Percentiles rank a stretch among this genome's conserved stretches.
Conservation (phyloP, 106 monocot species). For the Hemerocallis citrina region DNA sequence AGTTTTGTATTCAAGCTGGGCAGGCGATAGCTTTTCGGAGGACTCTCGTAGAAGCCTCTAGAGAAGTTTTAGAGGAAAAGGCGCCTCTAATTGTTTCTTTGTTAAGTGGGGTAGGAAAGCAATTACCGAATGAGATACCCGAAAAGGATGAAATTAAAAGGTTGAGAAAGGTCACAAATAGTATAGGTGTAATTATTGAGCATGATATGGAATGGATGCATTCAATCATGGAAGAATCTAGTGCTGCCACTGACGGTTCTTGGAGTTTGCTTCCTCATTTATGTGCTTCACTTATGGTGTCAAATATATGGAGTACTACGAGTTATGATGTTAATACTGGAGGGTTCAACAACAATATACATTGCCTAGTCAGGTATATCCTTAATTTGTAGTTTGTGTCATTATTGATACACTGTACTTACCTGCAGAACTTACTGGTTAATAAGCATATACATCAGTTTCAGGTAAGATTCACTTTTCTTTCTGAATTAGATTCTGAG, state of each 20-base stretch:
- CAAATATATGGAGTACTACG: conserved; percentile 61
- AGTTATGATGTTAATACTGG: conserved; percentile 58
- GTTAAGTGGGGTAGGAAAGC: conserved; percentile 52
- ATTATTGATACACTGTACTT: too few species aligned
- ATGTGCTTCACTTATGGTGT: conserved; percentile 73
- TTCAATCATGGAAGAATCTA: conserved; percentile 55
- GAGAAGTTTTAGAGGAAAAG: conserved; percentile 79
- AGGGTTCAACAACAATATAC: conserved; percentile 77
- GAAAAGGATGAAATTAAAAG: conserved; percentile 69
- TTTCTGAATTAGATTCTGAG: too few species aligned
- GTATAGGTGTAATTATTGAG: conserved; percentile 32
- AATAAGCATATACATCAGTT: too few species aligned
- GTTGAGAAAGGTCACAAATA: conserved; percentile 57
- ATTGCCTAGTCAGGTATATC: conserved; percentile 80
- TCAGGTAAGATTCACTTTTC: too few species aligned
- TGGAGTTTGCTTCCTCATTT: conserved; percentile 90
- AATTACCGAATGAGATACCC: conserved; percentile 64
- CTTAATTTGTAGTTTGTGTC: neutral
- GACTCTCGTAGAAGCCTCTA: conserved; percentile 62
- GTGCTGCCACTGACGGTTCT: conserved; percentile 56
- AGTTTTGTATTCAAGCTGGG: conserved; percentile 74
- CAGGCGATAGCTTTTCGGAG: conserved; percentile 72
- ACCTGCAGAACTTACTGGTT: too few species aligned
- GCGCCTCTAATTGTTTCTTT: conserved; percentile 70
- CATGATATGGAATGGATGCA: conserved; percentile 90